Base-by-base conservation (phyloP, 495 filamentous ascomycete species). In the Trypethelium eluteriae region DNA sequence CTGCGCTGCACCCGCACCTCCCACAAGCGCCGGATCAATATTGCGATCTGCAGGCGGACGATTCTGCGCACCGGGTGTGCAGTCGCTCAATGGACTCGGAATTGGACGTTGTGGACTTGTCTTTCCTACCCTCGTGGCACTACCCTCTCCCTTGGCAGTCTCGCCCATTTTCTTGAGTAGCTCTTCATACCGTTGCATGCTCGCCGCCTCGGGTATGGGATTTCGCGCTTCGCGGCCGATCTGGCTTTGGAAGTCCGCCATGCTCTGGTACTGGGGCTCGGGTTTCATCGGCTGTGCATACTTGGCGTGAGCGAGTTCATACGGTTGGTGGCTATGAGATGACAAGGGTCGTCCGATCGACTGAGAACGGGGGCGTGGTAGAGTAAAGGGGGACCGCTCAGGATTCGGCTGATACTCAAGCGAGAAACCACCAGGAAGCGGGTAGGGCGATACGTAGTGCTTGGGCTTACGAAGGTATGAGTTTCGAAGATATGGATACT, bases 401-500 rank as follows among this genome's bases (percentile, higher is more conserved):
- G 53, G 53, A 36, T 59, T 34, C 25, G 70, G 68, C 65, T 68
- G 70, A 68, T 75, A 77, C 62, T 71, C 71, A 11, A 66, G 41
- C 4, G 70, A 67, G 65, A 74, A 75, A 38, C 75, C 74, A 39
- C 72, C 74, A 66, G 66, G 68, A 5, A 64, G 57, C 34, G 69
- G 50, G 59, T 77, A 77, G 50, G 75, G 75, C 35, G 73, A 76
- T 5, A 73, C 67, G 66, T 78, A 75, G 64, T 70, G 71, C 64
- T 70, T 69, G 44, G 71, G 66, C 64, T 70, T 72, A 39, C 74
- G 64, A 62, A 74, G 72, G 65, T 70, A 76, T 57, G 72, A 71
- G 67, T 78, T 75, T 39, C 67, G 71, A 0, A 78, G 74, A 66
- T 76, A 78, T 11, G 75, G 75, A 67, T 78, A 78, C 64, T 74